Base-by-base conservation (phyloP, 305 asterid genomes). In the Fraxinus dipetala region DNA sequence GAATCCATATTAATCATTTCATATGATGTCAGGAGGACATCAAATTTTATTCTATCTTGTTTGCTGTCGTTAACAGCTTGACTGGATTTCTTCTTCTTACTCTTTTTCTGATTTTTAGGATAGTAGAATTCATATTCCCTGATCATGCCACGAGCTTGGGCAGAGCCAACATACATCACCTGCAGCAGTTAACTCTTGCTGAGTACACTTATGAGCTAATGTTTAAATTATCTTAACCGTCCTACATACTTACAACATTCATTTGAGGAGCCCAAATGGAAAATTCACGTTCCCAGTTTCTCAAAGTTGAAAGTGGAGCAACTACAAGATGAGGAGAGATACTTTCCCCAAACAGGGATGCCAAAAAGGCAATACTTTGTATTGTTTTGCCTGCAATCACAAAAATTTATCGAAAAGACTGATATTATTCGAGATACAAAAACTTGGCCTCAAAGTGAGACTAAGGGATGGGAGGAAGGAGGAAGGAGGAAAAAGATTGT, bases 221-320 rank as follows among this genome's bases (percentile, higher is more conserved):
- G 79, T 74, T 30, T 72, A 69, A 83, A 14, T 45, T 63, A 80
- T 73, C 77, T 26, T 38, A 81, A 65, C 82, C 26, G 5, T 31
- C 72, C 48, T 78, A 81, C 76, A 72, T 85, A 92, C 99, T 89
- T 91, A 96, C 98, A 82, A 96, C 98, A 89, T 96, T 96, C 97
- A 96, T 88, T 73, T 96, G 97, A 82, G 99, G 99, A 83, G 99
- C 98, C 99, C 99, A 96, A 79, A 92, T 90, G 85, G 99, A 94
- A 89, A 96, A 96, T 88, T 94, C 99, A 78, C 98, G 98, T 82
- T 94, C 98, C 99, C 99, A 96, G 85, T 96, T 96, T 89, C 98
- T 92, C 89, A 96, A 87, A 73, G 98, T 96, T 43, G 99, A 96
- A 83, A 96, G 96, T 59, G 99, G 99, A 87, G 98, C 99, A 79